Percentiles rank a stretch among this genome's conserved stretches.
These are phyloP conservation scores for Astrothelium macrocarpum DNA, from an alignment of 495 filamentous ascomycete species.

Conservation along the genomic window DNA sequence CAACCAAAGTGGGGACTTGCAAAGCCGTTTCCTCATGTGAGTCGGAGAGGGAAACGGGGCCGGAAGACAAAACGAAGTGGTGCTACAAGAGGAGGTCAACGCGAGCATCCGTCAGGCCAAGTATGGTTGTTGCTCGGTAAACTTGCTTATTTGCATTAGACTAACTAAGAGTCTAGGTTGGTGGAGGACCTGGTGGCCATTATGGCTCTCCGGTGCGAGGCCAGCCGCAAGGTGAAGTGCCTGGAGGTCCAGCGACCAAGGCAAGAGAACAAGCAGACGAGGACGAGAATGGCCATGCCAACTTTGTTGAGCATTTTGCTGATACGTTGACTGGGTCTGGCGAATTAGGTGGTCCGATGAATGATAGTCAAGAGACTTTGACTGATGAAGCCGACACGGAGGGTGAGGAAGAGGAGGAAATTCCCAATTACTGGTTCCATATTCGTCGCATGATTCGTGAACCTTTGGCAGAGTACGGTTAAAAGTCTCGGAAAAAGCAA, in stretches of 20 bases:
- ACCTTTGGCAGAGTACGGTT: neutral
- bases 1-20: neutral
- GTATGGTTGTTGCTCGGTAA: neutral
- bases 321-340: conserved; percentile 5
- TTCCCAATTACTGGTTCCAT: conserved; percentile 13
- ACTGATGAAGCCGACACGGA: conserved; percentile 4
- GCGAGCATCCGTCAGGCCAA: neutral
- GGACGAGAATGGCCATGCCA: conserved; percentile 12
- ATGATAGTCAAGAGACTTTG: conserved; percentile 13
- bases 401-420: conserved; percentile 8
- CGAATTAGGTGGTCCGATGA: neutral
- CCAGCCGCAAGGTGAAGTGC: conserved; percentile 10
- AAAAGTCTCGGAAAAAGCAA: neutral
- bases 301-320: conserved; percentile 12
- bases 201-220: conserved; percentile 15
- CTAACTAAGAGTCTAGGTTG: conserved; percentile 8
- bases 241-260: conserved; percentile 12
- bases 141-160: neutral
- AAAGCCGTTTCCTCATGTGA: conserved; percentile 3
- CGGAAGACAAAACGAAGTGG: neutral
- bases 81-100: neutral
- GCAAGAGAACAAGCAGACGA: conserved; percentile 14
- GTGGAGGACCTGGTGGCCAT: conserved; percentile 14
- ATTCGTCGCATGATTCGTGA: conserved; percentile 9
- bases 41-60: neutral